Evolutionary conservation across 202 grass and related monocot species (phyloP), one percentile per base, ranked within the genome.

Genomic region (Cymbopogon flexuosus): DNA sequence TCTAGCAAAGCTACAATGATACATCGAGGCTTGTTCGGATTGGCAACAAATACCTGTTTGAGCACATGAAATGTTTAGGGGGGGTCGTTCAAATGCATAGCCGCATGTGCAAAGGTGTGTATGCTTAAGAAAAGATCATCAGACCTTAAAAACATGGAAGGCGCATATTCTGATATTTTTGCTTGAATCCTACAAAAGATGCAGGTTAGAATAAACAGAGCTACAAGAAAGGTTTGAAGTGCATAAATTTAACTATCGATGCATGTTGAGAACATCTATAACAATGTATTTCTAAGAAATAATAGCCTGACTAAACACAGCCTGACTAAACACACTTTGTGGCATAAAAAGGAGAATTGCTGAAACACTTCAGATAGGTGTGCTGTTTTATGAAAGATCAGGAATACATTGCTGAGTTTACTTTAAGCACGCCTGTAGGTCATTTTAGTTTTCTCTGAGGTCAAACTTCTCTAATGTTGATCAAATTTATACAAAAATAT

Each of bases 151-250:
- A 81, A 99, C 75, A 43, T 99, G 90, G 27, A 99, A 99, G 13
- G 96, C 74, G 49, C 92, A 99, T 83, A 96, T 88, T 68, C 87
- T 84, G 85, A 96, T 99, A 88, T 99, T 99, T 96, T 99, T 99
- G 88, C 96, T 99, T 78, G 96, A 93, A 89, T 99, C 96, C 96
- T 96, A 80, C 27, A 91, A 78, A 78, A 84, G 16, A 22, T 75
- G 33, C 13, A 23, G 9, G 45, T 82, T 71, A 87, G 77, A 68
- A 46, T 24, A 45, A 16, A 72, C 65, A 46, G 33, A 29, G 12
- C 8, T 79, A 75, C 30, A 74, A 43, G n/a, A 78, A 23, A 4
- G 8, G n/a, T 56, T 21, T 56, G 5, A 30, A 4, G 18, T 3
- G 0, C 31, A 57, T 40, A 21, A 63, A n/a, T 21, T 76, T 60